phyloP scores from a whole-genome alignment of 2,329 filamentous ascomycete species.

The Coniochaeta sp. region DNA sequence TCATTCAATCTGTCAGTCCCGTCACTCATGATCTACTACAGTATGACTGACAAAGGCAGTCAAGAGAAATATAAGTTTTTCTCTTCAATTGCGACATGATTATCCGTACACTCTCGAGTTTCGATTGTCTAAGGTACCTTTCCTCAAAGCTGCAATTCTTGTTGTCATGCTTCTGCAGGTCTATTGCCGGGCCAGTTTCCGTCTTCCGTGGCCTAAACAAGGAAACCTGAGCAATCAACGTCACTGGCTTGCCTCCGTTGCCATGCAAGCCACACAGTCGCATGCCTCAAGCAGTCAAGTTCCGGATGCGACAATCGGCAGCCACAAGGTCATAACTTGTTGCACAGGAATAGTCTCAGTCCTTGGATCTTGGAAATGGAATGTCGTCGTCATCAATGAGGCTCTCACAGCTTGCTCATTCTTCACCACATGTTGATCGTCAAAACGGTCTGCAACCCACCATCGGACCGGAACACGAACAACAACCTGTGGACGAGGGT shows the following conservation, averaged over 20 bases:
- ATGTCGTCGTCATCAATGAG: no score
- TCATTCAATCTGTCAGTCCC: no score
- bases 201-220: not conserved
- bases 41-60: no score
- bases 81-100: no score
- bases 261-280: not conserved
- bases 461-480: not conserved
- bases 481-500: no score
- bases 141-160: not conserved
- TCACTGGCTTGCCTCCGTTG: not conserved
- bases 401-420: no score
- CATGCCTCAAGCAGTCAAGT: not conserved
- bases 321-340: not conserved
- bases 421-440: no score
- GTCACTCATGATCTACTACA: no score
- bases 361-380: no score
- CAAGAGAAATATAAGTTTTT: no score
- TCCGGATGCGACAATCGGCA: not conserved
- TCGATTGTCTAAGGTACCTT: no score
- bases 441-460: not conserved
- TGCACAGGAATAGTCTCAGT: not conserved
- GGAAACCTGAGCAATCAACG: not conserved
- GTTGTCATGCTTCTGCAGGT: not conserved
- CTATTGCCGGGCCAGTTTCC: not conserved
- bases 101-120: no score